Base-by-base conservation (phyloP, 2,329 filamentous ascomycete genomes). In the Neonectria magnoliae region DNA sequence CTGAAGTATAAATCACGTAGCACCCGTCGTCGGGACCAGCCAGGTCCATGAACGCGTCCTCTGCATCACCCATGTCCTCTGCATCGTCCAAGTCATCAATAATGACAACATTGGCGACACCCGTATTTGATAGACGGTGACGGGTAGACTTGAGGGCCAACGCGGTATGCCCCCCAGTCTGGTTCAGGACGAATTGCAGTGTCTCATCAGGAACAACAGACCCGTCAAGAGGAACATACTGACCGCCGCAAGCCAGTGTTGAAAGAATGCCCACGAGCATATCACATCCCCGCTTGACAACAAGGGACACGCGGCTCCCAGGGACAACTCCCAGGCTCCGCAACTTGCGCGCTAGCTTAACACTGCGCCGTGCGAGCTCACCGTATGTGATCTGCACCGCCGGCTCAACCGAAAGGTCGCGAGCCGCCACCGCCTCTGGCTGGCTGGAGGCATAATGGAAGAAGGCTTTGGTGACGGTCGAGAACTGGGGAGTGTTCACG, bases 161-260 rank as follows among this genome's bases (percentile, higher is more conserved):
- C 13, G 83, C 77, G 47, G 83, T 76, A 2, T 72, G 72, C 4
- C 81, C 79, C 4, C 76, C 75, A 1, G 84, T 82, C 66, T 88
- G 81, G 13, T 78, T 71, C 53, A 88, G 77, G 44, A 87, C 84
- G 64, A 85, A 82, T 14, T 76, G 75, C 4, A 88, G 76, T 1
- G 83, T 82, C 33, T 78, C 78, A 47, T 84, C 82, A 0, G 84
- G 78, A 11, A 84, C 82, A 18, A 86, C 81, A 9, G 84, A 83
- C 16, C 87, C 86, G 65, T 89, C 87, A 1, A 89, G 79, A 2
- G 87, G 87, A 5, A 88, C 82, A 69, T 89, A 89, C 64, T 89
- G 86, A 20, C 83, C 87, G 13, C 86, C 85, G 47, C 83, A 83
- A 45, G 84, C 85, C 20, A 89, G 73, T 13, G 88, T 77, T 1